Evolutionary conservation across 352 stramenopile species (phyloP).

Genomic region (Phytopythium aichiense): DNA sequence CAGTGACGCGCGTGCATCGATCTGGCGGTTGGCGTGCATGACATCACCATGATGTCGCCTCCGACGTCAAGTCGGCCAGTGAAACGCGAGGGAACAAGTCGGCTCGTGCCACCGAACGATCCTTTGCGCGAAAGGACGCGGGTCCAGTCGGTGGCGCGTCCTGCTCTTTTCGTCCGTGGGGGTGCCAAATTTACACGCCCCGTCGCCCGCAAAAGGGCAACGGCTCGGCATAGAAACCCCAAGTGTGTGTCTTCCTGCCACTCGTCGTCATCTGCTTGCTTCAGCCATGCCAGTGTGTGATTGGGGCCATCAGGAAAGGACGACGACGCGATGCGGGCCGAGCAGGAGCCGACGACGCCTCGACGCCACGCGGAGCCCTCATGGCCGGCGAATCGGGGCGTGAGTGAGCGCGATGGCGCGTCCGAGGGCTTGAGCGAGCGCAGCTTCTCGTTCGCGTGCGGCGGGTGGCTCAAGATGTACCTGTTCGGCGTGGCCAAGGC

Average conservation of each 20-base stretch:
- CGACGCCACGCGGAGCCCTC: too few species aligned
- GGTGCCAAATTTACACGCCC: not conserved
- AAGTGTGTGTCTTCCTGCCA: too few species aligned
- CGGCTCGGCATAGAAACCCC: not conserved
- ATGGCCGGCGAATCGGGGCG: not conserved
- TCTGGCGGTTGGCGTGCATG: not conserved
- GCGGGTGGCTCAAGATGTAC: constrained; percentile 88
- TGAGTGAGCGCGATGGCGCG: not conserved
- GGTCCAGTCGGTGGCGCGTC: constrained; percentile 10
- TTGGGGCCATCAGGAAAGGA: too few species aligned
- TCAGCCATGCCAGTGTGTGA: too few species aligned
- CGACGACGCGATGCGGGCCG: too few species aligned
- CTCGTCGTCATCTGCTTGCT: too few species aligned
- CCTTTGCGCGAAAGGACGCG: constrained; percentile 6
- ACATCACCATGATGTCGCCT: not conserved
- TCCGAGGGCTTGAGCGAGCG: constrained; percentile 7
- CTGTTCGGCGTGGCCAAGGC: constrained; percentile 84
- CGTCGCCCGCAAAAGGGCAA: not conserved
- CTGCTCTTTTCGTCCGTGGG: constrained; percentile 2
- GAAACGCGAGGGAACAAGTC: not conserved
- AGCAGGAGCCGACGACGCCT: too few species aligned
- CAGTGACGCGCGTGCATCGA: not conserved
- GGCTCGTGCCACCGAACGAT: constrained; percentile 14
- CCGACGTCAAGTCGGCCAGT: not conserved
- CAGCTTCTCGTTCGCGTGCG: constrained; percentile 86